These are phyloP conservation scores for Vachellia collinsii DNA, from an alignment of 306 rosid genomes.

Conservation along the genomic window DNA sequence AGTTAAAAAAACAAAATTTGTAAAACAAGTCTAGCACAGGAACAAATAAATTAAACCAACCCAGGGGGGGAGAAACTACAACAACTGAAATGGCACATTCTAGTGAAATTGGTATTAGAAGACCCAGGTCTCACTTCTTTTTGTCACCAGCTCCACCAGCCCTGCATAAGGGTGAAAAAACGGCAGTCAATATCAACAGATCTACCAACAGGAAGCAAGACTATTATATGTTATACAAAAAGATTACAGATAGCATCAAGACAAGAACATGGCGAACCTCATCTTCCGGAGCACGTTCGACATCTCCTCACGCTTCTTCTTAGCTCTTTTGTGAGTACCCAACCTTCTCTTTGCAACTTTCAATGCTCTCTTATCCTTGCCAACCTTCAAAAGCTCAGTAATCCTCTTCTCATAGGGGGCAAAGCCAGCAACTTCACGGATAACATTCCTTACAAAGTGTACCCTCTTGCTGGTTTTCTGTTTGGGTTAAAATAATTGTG, in stretches of 20 bases:
- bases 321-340: constrained; percentile 90
- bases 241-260: not conserved
- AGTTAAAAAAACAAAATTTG: not conserved
- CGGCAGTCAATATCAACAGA: not conserved
- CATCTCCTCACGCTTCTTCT: constrained; percentile 96
- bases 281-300: constrained; percentile 82
- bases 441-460: constrained; percentile 76
- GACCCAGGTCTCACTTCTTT: constrained; percentile 12
- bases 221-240: not conserved
- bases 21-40: too few relatives aligned
- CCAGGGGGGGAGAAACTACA: not conserved
- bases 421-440: constrained; percentile 87
- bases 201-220: not conserved
- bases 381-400: constrained; percentile 94
- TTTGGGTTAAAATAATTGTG: not conserved
- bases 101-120: not conserved
- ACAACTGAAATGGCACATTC: not conserved
- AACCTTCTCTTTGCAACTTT: constrained; percentile 88
- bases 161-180: not conserved
- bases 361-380: constrained; percentile 88
- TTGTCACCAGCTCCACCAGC: constrained; percentile 26
- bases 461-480: constrained; percentile 88
- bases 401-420: constrained; percentile 93
- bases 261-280: constrained; percentile 55
- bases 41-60: not conserved